Evolutionary conservation across 768 basidiomycete genomes (phyloP), one percentile per base, ranked within the genome.

Genomic region (Calocera cornea): DNA sequence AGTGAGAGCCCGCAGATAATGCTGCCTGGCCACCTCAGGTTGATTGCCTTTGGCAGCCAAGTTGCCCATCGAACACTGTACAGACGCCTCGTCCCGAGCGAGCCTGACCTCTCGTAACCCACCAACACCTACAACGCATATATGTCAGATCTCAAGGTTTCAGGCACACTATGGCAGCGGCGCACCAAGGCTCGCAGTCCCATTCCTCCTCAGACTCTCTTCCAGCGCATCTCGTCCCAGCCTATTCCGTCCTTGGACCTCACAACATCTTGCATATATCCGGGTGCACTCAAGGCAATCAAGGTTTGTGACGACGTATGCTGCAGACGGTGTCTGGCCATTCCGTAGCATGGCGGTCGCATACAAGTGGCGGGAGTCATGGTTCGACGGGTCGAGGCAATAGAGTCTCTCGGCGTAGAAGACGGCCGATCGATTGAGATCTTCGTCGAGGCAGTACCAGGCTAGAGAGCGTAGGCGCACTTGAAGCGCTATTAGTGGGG

Each of bases 361-460:
- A 80, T 90, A 90, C 50, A 94, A 83, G 79, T 91, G 91, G 67
- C 89, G 84, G 71, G 90, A 86, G 74, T 90, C 87, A 75, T 95
- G 92, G 76, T 84, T 86, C 34, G 79, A 75, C 69, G 82, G 80
- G 76, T 89, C 86, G 76, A 90, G 78, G 41, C 85, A 83, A 75
- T 83, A 88, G 75, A 90, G 90, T 70, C 90, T 80, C 77, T 95
- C 93, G 38, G 92, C 90, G 78, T 90, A 90, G 80, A 95, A 95
- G 54, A 91, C 83, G 41, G 92, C 92, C 14, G 90, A 86, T 76
- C 83, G 84, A 72, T 83, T 80, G 50, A 93, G 84, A 72, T 88
- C 88, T 66, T 85, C 83, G 79, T 93, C 91, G 68, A 93, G 86
- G 77, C 86, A 91, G 72, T 85, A 84, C 90, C 90, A 92, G 73